Evolutionary conservation across 2,329 filamentous ascomycete genomes (phyloP).

Genomic region (Cryphonectria japonica): DNA sequence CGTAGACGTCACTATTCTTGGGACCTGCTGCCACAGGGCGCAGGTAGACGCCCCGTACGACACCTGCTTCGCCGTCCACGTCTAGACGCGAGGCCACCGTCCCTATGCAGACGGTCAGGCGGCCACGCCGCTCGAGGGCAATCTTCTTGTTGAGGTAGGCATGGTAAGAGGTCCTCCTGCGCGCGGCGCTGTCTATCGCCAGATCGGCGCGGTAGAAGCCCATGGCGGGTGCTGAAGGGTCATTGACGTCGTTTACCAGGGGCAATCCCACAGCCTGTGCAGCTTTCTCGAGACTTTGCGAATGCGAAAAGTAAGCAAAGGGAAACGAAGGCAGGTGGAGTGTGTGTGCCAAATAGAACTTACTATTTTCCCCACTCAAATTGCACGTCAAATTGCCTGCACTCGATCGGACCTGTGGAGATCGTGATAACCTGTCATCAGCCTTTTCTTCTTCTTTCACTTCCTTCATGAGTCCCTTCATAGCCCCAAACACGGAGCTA

Average conservation of each 20-base stretch:
- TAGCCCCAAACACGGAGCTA: background rate
- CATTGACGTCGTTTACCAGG: constrained; percentile 35
- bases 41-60: constrained; percentile 34
- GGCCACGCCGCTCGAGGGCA: constrained; percentile 30
- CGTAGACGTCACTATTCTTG: constrained; percentile 28
- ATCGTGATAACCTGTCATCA: background rate
- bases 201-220: constrained; percentile 37
- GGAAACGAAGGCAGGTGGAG: too few relatives aligned
- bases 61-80: background rate
- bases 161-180: constrained; percentile 35
- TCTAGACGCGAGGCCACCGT: constrained; percentile 9
- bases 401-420: constrained; percentile 6
- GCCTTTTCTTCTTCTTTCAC: background rate
- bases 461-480: background rate
- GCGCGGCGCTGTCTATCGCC: constrained; percentile 34
- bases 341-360: background rate
- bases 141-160: constrained; percentile 36
- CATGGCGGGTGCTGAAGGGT: constrained; percentile 35
- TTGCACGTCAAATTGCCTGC: background rate
- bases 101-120: constrained; percentile 35
- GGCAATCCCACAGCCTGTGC: constrained; percentile 36
- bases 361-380: background rate
- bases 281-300: constrained; percentile 33
- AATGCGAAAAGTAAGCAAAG: background rate
- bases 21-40: background rate